Conservation (phyloP, 305 asterid species). For the Rubia tinctorum region DNA sequence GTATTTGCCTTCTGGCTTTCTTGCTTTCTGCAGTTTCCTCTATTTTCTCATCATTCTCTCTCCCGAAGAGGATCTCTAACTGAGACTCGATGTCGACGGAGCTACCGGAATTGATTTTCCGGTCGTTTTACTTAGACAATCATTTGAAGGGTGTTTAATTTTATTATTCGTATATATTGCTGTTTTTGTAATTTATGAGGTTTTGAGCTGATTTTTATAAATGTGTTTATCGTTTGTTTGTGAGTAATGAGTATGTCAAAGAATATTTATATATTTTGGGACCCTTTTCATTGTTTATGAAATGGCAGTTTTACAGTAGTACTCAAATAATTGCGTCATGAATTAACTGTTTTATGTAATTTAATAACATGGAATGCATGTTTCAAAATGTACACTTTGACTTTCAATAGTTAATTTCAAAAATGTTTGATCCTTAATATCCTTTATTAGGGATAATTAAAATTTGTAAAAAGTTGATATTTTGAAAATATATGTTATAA, state of each 20-base stretch:
- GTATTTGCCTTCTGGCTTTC: slow-evolving; percentile 42
- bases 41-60: slow-evolving; percentile 38
- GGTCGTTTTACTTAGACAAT: neutral
- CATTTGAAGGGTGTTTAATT: neutral
- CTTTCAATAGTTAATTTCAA: too few species aligned
- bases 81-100: neutral
- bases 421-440: too few species aligned
- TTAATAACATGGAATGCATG: too few species aligned
- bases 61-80: slow-evolving; percentile 34
- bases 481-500: too few species aligned
- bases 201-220: neutral
- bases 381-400: too few species aligned
- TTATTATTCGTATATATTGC: neutral
- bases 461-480: too few species aligned
- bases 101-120: neutral
- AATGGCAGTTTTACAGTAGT: too few species aligned
- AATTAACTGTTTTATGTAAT: too few species aligned
- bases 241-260: neutral
- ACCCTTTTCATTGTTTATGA: too few species aligned
- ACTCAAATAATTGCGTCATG: too few species aligned
- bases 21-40: slow-evolving; percentile 34
- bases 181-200: neutral
- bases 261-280: neutral
- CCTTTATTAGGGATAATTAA: too few species aligned
- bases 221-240: neutral